Evolutionary conservation across 1,284 basidiomycete genomes (phyloP).

Genomic region (Puccinia novopanici): DNA sequence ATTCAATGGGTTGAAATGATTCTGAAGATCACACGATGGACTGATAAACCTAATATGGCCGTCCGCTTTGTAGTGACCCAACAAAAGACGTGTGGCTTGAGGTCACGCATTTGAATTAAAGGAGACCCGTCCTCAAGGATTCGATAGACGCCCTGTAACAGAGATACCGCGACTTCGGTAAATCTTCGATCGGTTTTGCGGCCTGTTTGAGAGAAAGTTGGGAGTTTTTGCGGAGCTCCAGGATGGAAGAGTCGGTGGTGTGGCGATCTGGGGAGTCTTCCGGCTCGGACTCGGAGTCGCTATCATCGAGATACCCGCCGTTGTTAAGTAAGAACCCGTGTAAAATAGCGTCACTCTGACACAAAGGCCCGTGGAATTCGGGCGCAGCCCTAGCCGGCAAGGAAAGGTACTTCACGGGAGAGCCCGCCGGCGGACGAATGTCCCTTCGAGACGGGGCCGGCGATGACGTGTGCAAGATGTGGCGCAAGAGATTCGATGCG

Average conservation of each 20-base stretch:
- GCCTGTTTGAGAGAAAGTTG: neutral
- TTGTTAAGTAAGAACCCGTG: slow-evolving; percentile 23
- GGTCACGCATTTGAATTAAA: neutral
- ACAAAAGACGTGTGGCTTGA: neutral
- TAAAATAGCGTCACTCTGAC: slow-evolving; percentile 3
- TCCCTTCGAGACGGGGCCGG: neutral
- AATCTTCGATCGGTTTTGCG: neutral
- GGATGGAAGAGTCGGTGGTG: neutral
- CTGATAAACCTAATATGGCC: neutral
- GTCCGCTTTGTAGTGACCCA: neutral
- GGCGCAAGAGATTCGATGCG: slow-evolving; percentile 21
- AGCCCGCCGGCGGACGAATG: neutral
- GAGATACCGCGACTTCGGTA: neutral
- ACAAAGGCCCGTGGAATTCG: neutral
- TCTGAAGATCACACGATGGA: no score
- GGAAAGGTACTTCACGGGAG: slow-evolving; percentile 7
- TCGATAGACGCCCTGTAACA: neutral
- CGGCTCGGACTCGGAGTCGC: slow-evolving; percentile 14
- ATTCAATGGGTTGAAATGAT: no score
- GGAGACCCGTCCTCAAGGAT: neutral
- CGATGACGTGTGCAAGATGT: slow-evolving; percentile 14
- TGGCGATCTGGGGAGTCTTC: slow-evolving; percentile 4
- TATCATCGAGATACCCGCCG: slow-evolving; percentile 28
- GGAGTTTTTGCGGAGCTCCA: neutral
- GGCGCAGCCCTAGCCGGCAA: neutral